Conservation (phyloP, 1,284 basidiomycete genomes). For the Xerocomus amazonicus region DNA sequence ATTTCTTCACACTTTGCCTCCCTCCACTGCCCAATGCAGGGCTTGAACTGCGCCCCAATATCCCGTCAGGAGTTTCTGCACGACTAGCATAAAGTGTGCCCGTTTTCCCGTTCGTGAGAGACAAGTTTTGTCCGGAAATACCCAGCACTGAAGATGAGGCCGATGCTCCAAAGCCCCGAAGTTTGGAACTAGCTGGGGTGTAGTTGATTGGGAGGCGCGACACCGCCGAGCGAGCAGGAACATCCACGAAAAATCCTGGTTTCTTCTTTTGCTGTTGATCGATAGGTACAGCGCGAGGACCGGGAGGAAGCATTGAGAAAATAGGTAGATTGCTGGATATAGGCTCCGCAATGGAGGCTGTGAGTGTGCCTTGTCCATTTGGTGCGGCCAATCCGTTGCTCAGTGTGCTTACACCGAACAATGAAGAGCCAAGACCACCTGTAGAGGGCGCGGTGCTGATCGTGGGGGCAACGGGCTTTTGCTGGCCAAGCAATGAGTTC, state of each 20-base stretch:
- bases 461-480: conserved; percentile 37
- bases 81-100: conserved; percentile 51
- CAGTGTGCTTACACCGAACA: conserved; percentile 49
- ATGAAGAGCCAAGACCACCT: conserved; percentile 38
- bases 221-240: conserved; percentile 62
- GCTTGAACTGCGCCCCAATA: conserved; percentile 61
- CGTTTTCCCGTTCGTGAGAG: conserved; percentile 51
- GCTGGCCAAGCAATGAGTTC: conserved; percentile 42
- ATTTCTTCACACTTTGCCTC: conserved; percentile 90
- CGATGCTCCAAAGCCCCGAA: conserved; percentile 65
- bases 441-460: conserved; percentile 37
- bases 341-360: conserved; percentile 86
- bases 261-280: conserved; percentile 71
- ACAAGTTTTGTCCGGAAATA: conserved; percentile 34
- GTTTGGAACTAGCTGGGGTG: conserved; percentile 59
- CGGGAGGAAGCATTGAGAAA: conserved; percentile 69
- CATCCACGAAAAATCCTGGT: conserved; percentile 63
- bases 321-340: conserved; percentile 82
- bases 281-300: conserved; percentile 56
- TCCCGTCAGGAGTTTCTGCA: conserved; percentile 48
- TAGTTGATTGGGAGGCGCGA: conserved; percentile 60
- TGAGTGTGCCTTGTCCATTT: conserved; percentile 55
- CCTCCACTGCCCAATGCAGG: conserved; percentile 66
- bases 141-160: conserved; percentile 35
- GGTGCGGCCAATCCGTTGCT: conserved; percentile 40